These are phyloP conservation scores for Pyricularia sp. DNA, from an alignment of 2,329 filamentous ascomycete species.

Conservation along the genomic window DNA sequence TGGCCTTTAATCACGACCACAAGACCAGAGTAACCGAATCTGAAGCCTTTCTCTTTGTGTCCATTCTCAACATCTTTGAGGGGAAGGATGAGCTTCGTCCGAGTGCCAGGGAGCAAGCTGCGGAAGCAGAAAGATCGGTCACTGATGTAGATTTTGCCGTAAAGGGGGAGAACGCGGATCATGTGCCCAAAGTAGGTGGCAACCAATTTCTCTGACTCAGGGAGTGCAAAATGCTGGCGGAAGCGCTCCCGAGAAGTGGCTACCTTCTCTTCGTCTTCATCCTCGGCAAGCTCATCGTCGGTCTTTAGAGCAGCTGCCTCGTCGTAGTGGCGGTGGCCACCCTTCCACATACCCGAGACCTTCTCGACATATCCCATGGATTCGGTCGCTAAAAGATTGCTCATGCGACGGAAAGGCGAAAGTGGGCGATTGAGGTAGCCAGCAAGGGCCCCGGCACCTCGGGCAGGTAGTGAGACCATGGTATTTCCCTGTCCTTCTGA, in stretches of 20 bases:
- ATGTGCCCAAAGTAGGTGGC: constrained; percentile 89
- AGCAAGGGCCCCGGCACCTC: constrained; percentile 71
- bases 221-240: constrained; percentile 80
- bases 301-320: constrained; percentile 35
- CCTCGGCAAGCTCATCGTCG: constrained; percentile 39
- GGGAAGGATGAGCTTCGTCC: constrained; percentile 85
- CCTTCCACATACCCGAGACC: constrained; percentile 93
- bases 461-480: constrained; percentile 63
- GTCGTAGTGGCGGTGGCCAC: constrained; percentile 78
- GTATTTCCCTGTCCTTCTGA: constrained; percentile 30
- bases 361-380: constrained; percentile 96
- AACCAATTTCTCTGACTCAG: constrained; percentile 66
- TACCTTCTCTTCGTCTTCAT: constrained; percentile 49
- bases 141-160: constrained; percentile 93
- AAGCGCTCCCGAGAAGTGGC: constrained; percentile 67
- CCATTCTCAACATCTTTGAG: constrained; percentile 86
- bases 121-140: constrained; percentile 83
- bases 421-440: constrained; percentile 70
- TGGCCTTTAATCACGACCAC: constrained; percentile 89
- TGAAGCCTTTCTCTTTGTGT: constrained; percentile 88
- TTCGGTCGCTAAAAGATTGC: constrained; percentile 69
- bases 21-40: constrained; percentile 79
- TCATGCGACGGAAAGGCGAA: constrained; percentile 50
- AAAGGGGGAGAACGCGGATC: constrained; percentile 79
- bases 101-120: constrained; percentile 74